A percentile compares a stretch with the other conserved stretches of the same genome.
Conservation (phyloP, 1,139 yeast species). For the Nadsonia starkeyi-henricii region DNA sequence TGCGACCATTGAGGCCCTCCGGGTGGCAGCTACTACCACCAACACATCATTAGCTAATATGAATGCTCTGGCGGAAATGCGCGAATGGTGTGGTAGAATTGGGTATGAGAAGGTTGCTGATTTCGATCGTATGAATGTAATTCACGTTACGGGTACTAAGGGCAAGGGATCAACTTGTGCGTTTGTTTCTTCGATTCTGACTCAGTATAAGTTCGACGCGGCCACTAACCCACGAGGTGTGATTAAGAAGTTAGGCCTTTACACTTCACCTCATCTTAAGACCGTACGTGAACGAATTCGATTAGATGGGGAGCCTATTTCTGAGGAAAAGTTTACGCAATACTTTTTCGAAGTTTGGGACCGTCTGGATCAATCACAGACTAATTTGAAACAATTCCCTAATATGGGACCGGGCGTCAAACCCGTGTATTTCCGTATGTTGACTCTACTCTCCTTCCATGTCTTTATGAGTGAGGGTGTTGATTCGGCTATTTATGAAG, state of each 20-base stretch:
- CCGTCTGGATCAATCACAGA: constrained; percentile 42
- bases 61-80: constrained; percentile 71
- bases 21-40: constrained; percentile 49
- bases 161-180: constrained; percentile 99
- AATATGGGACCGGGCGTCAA: constrained; percentile 57
- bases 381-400: constrained; percentile 50
- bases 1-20: constrained; percentile 73
- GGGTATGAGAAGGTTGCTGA: constrained; percentile 49
- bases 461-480: constrained; percentile 78
- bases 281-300: constrained; percentile 86
- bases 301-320: constrained; percentile 75
- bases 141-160: constrained; percentile 95
- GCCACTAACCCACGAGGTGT: constrained; percentile 7
- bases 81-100: constrained; percentile 77
- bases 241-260: constrained; percentile 61
- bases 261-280: constrained; percentile 90
- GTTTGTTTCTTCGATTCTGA: constrained; percentile 67
- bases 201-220: constrained; percentile 36
- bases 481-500: constrained; percentile 88
- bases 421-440: constrained; percentile 87
- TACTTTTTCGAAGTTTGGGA: constrained; percentile 96
- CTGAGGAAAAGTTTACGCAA: constrained; percentile 64
- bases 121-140: constrained; percentile 58
- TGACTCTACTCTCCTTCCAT: constrained; percentile 83
- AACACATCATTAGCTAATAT: constrained; percentile 32